Conservation (phyloP, 441 rosid species). For the Cnidoscolus chayamansa region DNA sequence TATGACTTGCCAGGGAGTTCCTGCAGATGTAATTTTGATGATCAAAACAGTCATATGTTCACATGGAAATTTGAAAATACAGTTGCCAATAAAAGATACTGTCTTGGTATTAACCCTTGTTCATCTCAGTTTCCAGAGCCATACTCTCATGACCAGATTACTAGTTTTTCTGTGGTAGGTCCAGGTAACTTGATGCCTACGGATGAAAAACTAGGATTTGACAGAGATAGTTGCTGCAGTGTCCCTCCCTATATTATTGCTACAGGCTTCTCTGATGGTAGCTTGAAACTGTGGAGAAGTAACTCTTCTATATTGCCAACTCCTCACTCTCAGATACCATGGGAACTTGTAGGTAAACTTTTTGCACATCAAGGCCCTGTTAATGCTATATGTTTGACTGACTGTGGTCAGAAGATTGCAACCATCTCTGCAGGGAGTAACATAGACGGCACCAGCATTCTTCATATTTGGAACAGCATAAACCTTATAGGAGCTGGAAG, state of each 20-base stretch:
- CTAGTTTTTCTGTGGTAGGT: constrained; percentile 66
- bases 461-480: constrained; percentile 67
- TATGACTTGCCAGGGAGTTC: constrained; percentile 37
- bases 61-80: constrained; percentile 47
- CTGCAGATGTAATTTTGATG: constrained; percentile 50
- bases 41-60: constrained; percentile 32
- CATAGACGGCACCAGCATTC: constrained; percentile 31
- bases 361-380: constrained; percentile 58
- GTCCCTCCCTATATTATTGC: constrained; percentile 69
- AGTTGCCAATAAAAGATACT: constrained; percentile 47
- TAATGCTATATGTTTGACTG: constrained; percentile 52
- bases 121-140: constrained; percentile 73
- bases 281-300: constrained; percentile 81
- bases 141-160: constrained; percentile 47
- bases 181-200: constrained; percentile 44
- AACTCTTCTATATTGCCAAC: constrained; percentile 39
- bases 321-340: constrained; percentile 21
- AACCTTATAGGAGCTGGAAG: constrained; percentile 58
- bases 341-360: constrained; percentile 88
- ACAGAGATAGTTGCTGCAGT: constrained; percentile 31
- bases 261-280: constrained; percentile 80
- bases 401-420: constrained; percentile 74
- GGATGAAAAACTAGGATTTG: constrained; percentile 30
- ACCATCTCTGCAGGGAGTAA: constrained; percentile 43
- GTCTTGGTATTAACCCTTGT: constrained; percentile 50